Percentiles rank a stretch among this genome's conserved stretches.
phyloP scores from a whole-genome alignment of 345 rosid genomes.

The Cardamine chenopodiifolia region DNA sequence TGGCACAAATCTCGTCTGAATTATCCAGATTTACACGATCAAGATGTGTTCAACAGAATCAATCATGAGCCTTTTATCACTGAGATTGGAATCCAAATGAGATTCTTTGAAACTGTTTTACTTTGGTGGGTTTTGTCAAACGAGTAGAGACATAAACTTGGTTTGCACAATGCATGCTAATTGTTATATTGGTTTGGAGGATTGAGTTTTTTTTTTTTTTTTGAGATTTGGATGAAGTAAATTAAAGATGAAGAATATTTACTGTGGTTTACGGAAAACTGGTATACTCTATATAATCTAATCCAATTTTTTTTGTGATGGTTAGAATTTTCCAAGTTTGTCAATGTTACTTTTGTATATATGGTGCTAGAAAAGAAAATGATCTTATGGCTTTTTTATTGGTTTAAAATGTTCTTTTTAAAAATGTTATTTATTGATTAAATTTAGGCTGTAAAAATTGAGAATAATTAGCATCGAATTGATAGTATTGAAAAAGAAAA shows the following conservation, averaged over 20 bases:
- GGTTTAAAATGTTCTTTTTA: too few relatives aligned
- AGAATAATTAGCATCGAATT: too few relatives aligned
- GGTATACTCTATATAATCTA: background rate
- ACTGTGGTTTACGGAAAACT: background rate
- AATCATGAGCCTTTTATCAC: slow-evolving; percentile 47
- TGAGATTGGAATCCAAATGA: slow-evolving; percentile 50
- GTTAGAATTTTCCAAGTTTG: background rate
- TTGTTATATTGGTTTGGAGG: slow-evolving; percentile 68
- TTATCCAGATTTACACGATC: slow-evolving; percentile 67
- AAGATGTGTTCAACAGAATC: slow-evolving; percentile 76
- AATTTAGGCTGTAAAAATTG: too few relatives aligned
- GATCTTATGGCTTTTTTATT: background rate
- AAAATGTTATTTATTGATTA: too few relatives aligned
- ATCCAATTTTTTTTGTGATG: background rate
- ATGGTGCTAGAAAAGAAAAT: background rate
- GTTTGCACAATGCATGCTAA: slow-evolving; percentile 89
- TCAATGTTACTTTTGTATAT: background rate
- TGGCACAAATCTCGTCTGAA: slow-evolving; percentile 60
- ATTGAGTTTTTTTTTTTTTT: background rate
- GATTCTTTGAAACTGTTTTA: slow-evolving; percentile 65
- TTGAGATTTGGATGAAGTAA: background rate
- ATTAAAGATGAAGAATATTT: background rate
- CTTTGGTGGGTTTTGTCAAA: slow-evolving; percentile 79
- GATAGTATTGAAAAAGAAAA: too few relatives aligned
- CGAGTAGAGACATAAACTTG: slow-evolving; percentile 54